phyloP scores from a whole-genome alignment of 805 yeast genomes.

The Cyberlindnera mycetangii region DNA sequence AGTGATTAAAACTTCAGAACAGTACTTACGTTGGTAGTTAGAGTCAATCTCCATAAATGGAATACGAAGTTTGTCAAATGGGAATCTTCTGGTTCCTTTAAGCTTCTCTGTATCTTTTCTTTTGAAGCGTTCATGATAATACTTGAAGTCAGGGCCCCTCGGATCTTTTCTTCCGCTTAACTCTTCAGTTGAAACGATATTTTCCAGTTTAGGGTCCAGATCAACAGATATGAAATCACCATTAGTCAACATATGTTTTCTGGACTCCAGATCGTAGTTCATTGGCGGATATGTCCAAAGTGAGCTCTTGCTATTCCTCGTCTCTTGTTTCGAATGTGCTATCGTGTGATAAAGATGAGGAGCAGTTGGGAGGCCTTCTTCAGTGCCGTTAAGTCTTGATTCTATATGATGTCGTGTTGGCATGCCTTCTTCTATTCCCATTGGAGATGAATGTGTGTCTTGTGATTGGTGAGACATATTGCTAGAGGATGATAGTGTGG shows the following conservation, averaged over 20 bases:
- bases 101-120: neutral
- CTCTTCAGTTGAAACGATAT: neutral
- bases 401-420: neutral
- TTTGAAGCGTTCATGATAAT: neutral
- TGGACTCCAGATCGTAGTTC: neutral
- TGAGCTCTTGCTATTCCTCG: neutral
- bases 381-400: neutral
- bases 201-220: neutral
- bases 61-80: slow-evolving; percentile 40
- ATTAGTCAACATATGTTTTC: neutral
- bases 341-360: neutral
- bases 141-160: neutral
- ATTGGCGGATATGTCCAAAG: neutral
- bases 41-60: slow-evolving; percentile 49
- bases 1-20: slow-evolving; percentile 66
- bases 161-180: neutral
- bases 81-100: slow-evolving; percentile 36
- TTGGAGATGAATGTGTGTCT: neutral
- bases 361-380: no score
- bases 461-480: neutral
- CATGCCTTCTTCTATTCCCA: neutral
- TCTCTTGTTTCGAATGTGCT: no score
- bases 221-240: neutral
- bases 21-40: slow-evolving; percentile 70
- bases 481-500: neutral